Percentiles rank a stretch among this genome's conserved stretches.
These are phyloP conservation scores for Aspergillus melleus DNA, from an alignment of 2,329 filamentous ascomycete genomes.

Conservation along the genomic window DNA sequence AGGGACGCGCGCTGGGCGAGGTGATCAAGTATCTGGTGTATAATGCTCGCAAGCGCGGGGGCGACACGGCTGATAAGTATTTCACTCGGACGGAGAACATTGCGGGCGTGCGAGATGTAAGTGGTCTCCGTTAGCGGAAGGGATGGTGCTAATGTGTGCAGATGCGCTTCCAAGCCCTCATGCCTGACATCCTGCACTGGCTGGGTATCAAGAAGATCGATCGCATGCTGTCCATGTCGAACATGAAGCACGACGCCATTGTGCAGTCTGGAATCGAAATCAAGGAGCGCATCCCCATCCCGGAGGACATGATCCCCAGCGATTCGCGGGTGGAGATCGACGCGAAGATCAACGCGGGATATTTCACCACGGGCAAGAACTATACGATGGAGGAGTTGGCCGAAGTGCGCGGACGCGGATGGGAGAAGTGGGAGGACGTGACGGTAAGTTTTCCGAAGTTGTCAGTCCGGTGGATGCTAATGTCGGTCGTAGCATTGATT, in stretches of 20 bases:
- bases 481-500: constrained; percentile 22
- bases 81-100: constrained; percentile 98
- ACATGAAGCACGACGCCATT: constrained; percentile 60
- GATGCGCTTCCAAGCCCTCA: constrained; percentile 97
- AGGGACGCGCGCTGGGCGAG: constrained; percentile 90
- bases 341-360: constrained; percentile 91
- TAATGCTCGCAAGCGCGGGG: constrained; percentile 48
- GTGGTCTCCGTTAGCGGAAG: neutral
- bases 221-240: constrained; percentile 97
- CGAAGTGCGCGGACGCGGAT: constrained; percentile 83
- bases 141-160: constrained; percentile 37
- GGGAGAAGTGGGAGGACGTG: constrained; percentile 68
- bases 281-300: constrained; percentile 84
- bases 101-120: constrained; percentile 77
- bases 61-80: constrained; percentile 56
- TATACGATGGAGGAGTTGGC: constrained; percentile 84
- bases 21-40: constrained; percentile 84
- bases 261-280: constrained; percentile 65
- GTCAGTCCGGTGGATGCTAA: constrained; percentile 2
- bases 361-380: constrained; percentile 83
- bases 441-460: constrained; percentile 26
- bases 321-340: constrained; percentile 98
- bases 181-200: constrained; percentile 98
- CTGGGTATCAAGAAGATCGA: constrained; percentile 98
- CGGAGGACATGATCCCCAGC: constrained; percentile 88